Conservation (phyloP, 192 early-diverging fungal species). For the Chytriomyces sp. region DNA sequence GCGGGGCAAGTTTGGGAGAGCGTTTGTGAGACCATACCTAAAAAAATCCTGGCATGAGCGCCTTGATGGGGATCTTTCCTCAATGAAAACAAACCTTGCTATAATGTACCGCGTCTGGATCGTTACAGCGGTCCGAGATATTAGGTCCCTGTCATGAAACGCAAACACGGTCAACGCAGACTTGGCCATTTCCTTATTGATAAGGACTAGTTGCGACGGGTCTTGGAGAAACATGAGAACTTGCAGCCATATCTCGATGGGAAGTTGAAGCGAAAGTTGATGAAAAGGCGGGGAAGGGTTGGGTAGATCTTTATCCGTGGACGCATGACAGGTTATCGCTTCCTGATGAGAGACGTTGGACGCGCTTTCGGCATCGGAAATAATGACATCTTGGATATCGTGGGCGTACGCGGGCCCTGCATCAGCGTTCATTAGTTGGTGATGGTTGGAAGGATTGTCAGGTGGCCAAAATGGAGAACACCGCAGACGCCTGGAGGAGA, state of each 20-base stretch:
- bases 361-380: neutral
- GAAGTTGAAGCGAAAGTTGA: constrained; percentile 4
- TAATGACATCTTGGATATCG: no score
- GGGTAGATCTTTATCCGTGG: no score
- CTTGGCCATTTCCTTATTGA: constrained; percentile 3
- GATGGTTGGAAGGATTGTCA: no score
- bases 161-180: constrained; percentile 9
- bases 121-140: neutral
- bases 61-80: neutral
- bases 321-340: no score
- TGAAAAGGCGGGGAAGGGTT: no score
- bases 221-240: constrained; percentile 8
- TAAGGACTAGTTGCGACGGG: constrained; percentile 14
- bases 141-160: neutral
- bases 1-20: neutral
- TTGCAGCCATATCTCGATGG: constrained; percentile 16
- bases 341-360: neutral
- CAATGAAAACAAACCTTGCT: neutral
- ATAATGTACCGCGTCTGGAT: constrained; percentile 23
- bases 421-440: no score
- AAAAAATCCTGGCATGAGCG: neutral
- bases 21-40: constrained; percentile 4
- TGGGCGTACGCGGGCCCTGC: no score
- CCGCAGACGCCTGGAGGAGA: no score
- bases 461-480: no score